Base-by-base conservation (phyloP, 73 alveolate species). In the Paramecium primaurelia region DNA sequence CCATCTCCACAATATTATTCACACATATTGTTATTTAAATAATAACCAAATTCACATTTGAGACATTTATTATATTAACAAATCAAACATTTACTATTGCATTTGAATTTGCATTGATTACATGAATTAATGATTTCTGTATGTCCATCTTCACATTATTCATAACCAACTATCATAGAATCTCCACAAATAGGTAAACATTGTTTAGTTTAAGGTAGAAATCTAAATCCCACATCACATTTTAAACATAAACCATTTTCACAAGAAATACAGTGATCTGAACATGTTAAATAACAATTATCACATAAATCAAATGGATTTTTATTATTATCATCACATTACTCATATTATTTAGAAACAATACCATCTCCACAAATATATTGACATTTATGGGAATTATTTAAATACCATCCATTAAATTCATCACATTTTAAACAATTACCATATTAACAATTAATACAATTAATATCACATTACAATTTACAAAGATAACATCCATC, bases 181-280 rank as follows among this genome's bases (percentile, higher is more conserved):
- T 68, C 84, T 12, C 84, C 84, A 68, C 84, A 68, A 14, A 68
- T 68, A 22, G 84, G 84, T 12, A 68, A 28, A 11, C 84, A 68
- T 34, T 68, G 30, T 12, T 68, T 68, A 68, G 26, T 68, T 3
- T 9, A 49, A 6, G 18, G 4, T 36, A 75, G 9, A 30, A 26
- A 30, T 47, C 4, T 45, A 20, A 84, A 40, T 28, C 92, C 92
- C 3, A 51, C 1, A 68, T 3, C 28, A 34, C 84, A 68, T 25
- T 68, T 12, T 28, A 68, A 12, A 68, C 84, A 68, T 7, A 28
- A 16, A 5, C 84, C 84, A 68, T 68, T 68, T 3, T 30, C 11
- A 68, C 84, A 68, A 0, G 12, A 68, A 3, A 28, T 14, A 68
- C 84, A 68, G 28, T 68, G 4, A 12, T 32, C 84, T 3, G 40